Evolutionary conservation across 1,284 basidiomycete species (phyloP).

Genomic region (Fistulinella staudtii): DNA sequence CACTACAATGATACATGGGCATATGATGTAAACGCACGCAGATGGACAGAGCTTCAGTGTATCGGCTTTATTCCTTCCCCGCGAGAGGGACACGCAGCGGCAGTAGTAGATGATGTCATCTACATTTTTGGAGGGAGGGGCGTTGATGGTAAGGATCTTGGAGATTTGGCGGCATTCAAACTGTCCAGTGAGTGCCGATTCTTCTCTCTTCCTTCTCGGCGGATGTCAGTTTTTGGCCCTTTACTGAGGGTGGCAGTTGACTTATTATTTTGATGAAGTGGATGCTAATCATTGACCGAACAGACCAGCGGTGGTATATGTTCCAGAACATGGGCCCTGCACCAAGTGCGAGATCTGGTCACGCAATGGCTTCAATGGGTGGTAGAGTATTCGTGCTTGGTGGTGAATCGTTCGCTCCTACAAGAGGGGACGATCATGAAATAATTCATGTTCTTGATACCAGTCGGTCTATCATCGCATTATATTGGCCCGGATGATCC

Average conservation of each 20-base stretch:
- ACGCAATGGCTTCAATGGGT: conserved; percentile 91
- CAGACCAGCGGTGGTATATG: conserved; percentile 92
- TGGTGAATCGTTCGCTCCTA: conserved; percentile 82
- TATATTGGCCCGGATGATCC: background rate
- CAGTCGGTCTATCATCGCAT: conserved; percentile 51
- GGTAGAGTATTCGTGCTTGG: conserved; percentile 90
- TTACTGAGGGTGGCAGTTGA: background rate
- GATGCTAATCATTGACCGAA: conserved; percentile 14
- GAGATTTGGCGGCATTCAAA: conserved; percentile 95
- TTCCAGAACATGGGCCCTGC: conserved; percentile 99
- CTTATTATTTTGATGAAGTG: background rate
- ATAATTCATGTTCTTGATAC: conserved; percentile 91
- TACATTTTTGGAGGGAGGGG: conserved; percentile 98
- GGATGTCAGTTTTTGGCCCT: background rate
- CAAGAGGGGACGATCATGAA: conserved; percentile 77
- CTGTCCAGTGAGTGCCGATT: conserved; percentile 71
- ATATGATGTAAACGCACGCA: conserved; percentile 80
- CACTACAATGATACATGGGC: conserved; percentile 99
- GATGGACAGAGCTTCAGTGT: conserved; percentile 92
- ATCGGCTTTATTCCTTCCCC: conserved; percentile 98
- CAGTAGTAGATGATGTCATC: conserved; percentile 96
- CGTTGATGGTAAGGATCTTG: conserved; percentile 94
- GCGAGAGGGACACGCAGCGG: conserved; percentile 94
- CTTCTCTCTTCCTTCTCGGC: no score
- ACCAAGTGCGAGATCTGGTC: conserved; percentile 87